Percentiles rank a stretch among this genome's conserved stretches.
Conservation (phyloP, 2,329 filamentous ascomycete species). For the Colletotrichum sp. region DNA sequence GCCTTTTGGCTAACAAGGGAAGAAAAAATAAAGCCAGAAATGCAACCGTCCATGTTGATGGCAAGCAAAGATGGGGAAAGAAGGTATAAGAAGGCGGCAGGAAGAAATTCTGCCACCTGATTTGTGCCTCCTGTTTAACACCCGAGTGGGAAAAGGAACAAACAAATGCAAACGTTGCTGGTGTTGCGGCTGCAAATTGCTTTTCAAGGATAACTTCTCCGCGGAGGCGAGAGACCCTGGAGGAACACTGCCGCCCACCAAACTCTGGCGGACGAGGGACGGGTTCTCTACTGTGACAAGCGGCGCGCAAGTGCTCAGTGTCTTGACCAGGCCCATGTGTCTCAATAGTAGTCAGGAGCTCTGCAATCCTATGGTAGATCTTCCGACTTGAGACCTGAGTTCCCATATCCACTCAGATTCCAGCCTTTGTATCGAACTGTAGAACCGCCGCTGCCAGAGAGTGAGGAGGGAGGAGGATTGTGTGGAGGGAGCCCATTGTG, state of each 20-base stretch:
- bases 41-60: background rate
- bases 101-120: background rate
- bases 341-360: background rate
- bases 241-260: background rate
- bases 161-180: conserved; percentile 2
- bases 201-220: conserved; percentile 17
- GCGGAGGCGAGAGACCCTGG: conserved; percentile 12
- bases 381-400: conserved; percentile 39
- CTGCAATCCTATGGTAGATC: conserved; percentile 30
- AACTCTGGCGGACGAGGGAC: conserved; percentile 9
- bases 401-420: conserved; percentile 45
- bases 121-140: background rate
- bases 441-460: conserved; percentile 24
- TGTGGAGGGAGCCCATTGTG: conserved; percentile 37
- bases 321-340: background rate
- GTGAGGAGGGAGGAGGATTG: conserved; percentile 32
- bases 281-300: background rate
- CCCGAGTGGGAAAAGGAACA: background rate
- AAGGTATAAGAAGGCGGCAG: background rate
- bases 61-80: background rate
- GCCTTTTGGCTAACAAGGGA: background rate
- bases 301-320: background rate
- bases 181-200: background rate
- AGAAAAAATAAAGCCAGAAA: background rate
- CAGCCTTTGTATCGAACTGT: conserved; percentile 40